These are phyloP conservation scores for Pulveroboletus sp. DNA, from an alignment of 768 basidiomycete species.

Conservation along the genomic window DNA sequence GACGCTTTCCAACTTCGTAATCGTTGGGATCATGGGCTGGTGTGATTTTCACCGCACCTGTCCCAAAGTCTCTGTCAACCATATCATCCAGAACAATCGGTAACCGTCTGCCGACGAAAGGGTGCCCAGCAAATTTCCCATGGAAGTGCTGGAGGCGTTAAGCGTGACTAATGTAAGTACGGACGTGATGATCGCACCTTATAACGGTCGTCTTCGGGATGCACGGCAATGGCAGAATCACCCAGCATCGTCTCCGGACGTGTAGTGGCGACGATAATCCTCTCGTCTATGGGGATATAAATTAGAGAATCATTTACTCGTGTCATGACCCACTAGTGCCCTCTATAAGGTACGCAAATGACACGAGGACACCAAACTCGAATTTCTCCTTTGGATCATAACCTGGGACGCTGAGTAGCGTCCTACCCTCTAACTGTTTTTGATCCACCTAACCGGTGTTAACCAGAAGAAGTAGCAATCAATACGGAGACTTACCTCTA, in stretches of 20 bases:
- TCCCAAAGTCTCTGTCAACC: constrained; percentile 94
- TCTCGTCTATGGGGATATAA: constrained; percentile 56
- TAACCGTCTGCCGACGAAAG: constrained; percentile 80
- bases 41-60: constrained; percentile 98
- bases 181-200: constrained; percentile 39
- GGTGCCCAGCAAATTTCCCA: constrained; percentile 86
- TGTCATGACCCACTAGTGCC: constrained; percentile 54
- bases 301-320: not conserved
- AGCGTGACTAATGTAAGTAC: not conserved
- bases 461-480: not conserved
- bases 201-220: constrained; percentile 89
- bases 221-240: constrained; percentile 95
- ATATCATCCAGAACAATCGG: constrained; percentile 86
- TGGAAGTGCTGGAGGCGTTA: constrained; percentile 64
- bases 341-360: constrained; percentile 93
- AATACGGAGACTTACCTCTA: constrained; percentile 60
- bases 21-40: constrained; percentile 98
- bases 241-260: constrained; percentile 99
- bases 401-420: constrained; percentile 85
- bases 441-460: constrained; percentile 70
- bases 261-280: constrained; percentile 90
- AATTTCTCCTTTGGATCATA: constrained; percentile 95
- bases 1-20: constrained; percentile 88
- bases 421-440: constrained; percentile 80
- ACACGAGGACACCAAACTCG: constrained; percentile 94